A percentile compares a stretch with the other conserved stretches of the same genome.
phyloP scores from a whole-genome alignment of 352 stramenopile genomes.

The Phytophthora pisi region DNA sequence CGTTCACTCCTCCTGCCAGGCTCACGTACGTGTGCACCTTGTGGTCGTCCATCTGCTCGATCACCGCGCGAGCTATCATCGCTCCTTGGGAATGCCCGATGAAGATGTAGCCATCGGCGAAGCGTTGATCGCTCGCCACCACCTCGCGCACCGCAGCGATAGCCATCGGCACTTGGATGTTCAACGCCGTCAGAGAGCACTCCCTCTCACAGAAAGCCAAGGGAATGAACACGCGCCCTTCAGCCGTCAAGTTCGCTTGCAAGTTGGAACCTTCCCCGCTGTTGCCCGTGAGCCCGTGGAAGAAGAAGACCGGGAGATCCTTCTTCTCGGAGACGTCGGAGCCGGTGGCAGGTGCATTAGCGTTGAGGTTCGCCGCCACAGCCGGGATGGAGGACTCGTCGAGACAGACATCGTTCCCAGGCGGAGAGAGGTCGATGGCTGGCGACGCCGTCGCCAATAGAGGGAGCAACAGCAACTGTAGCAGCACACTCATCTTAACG shows the following conservation, averaged over 20 bases:
- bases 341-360: not conserved
- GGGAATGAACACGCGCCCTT: slow-evolving; percentile 37
- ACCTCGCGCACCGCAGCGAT: slow-evolving; percentile 45
- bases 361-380: slow-evolving; percentile 9
- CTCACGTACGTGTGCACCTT: slow-evolving; percentile 52
- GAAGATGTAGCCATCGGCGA: slow-evolving; percentile 48
- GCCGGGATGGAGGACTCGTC: slow-evolving; percentile 19
- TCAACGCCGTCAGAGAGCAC: slow-evolving; percentile 39
- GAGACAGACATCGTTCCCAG: slow-evolving; percentile 23
- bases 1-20: slow-evolving; percentile 48
- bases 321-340: slow-evolving; percentile 1
- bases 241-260: slow-evolving; percentile 36
- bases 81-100: slow-evolving; percentile 57
- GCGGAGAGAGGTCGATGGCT: not conserved
- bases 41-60: slow-evolving; percentile 71
- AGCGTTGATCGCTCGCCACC: slow-evolving; percentile 22
- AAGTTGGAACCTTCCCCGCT: slow-evolving; percentile 27
- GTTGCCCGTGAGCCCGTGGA: slow-evolving; percentile 47
- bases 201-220: slow-evolving; percentile 44
- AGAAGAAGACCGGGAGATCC: slow-evolving; percentile 55
- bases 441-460: slow-evolving; percentile 2
- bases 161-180: slow-evolving; percentile 40
- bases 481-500: slow-evolving; percentile 8
- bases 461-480: slow-evolving; percentile 14
- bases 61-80: slow-evolving; percentile 45